Percentiles rank a stretch among this genome's conserved stretches.
phyloP scores from a whole-genome alignment of 2,329 filamentous ascomycete genomes.

The Phaeosphaeria sp. region DNA sequence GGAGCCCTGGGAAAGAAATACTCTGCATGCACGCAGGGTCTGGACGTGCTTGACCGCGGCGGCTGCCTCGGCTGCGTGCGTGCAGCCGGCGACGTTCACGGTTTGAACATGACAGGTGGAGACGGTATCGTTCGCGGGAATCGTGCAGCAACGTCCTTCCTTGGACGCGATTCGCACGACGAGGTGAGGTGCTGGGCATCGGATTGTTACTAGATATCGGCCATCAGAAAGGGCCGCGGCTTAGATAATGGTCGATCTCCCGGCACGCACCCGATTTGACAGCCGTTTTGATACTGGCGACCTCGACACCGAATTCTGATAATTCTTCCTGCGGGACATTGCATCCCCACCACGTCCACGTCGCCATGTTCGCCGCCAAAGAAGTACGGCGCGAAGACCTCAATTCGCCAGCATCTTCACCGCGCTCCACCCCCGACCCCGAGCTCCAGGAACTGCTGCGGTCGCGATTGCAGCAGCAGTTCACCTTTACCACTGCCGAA shows the following conservation, averaged over 20 bases:
- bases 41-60: not conserved
- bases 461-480: constrained; percentile 30
- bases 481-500: constrained; percentile 28
- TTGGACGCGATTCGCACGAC: not conserved
- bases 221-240: not conserved
- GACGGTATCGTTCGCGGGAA: not conserved
- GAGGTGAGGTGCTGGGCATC: not conserved
- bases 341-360: not conserved
- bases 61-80: not conserved
- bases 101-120: not conserved
- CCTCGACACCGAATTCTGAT: not conserved
- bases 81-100: not conserved
- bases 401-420: constrained; percentile 40
- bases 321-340: not conserved
- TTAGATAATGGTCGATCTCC: not conserved
- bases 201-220: not conserved
- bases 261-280: not conserved
- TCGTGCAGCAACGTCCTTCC: not conserved
- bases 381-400: constrained; percentile 41
- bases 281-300: not conserved
- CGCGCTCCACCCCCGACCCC: constrained; percentile 45
- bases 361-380: not conserved
- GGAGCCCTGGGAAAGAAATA: not conserved
- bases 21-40: not conserved
- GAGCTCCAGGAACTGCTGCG: constrained; percentile 39